Evolutionary conservation across 345 rosid genomes (phyloP), one percentile per base, ranked within the genome.

Genomic region (Acer saccharum): DNA sequence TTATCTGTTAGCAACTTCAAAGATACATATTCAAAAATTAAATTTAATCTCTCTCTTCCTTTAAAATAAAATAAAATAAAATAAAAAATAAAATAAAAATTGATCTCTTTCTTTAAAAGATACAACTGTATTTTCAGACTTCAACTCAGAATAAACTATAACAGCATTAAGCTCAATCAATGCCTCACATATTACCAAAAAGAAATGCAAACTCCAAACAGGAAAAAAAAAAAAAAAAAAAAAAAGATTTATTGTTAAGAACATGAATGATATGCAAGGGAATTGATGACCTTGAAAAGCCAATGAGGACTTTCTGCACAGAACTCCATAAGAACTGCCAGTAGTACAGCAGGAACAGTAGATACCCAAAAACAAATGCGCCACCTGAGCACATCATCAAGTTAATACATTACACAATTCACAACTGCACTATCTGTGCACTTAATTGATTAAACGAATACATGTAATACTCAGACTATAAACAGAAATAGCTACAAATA

Each of bases 301-400:
- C 99, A 95, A 73, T 92, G 93, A 83, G 99, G 99, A 84, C 98
- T 90, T 86, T 95, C 98, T 52, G 87, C 97, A 68, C 91, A 92
- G 80, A 93, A 86, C 86, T 89, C 88, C 90, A 95, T 90, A 50
- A 87, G 77, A 46, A 93, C 61, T 70, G 90, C 92, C 72, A 95
- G 97, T 62, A 88, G 55, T 62, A 86, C 90, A 63, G 98, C 97
- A 78, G 98, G 99, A 85, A 89, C 70, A 52, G 72, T 78, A 70
- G 98, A 88, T 73, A 86, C 85, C 93, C 90, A 90, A 83, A 95
- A 95, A 80, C 98, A 93, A 75, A 90, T 82, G 32, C 97, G 93
- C 99, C 99, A 95, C 99, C 99, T 95, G 85, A 61, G n/a, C 10
- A 43, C 55, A 76, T 27, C 62, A 65, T 18, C 35, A 69, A 72